phyloP scores from a whole-genome alignment of 2,329 filamentous ascomycete genomes.

The Cadophora sp. region DNA sequence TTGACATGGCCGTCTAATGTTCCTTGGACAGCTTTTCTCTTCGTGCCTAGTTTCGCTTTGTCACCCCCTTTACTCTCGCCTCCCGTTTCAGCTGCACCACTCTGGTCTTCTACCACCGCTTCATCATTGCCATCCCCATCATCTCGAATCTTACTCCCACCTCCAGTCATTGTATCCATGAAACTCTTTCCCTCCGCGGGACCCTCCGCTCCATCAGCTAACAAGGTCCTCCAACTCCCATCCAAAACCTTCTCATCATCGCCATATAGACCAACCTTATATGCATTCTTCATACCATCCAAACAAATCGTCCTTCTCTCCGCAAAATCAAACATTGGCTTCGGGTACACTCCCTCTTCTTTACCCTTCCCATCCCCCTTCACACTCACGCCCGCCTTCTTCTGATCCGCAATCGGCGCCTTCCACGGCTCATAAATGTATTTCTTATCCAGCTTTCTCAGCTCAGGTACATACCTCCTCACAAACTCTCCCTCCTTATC shows the following conservation, averaged over 20 bases:
- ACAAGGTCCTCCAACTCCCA: constrained; percentile 61
- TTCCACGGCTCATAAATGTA: constrained; percentile 85
- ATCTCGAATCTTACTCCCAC: constrained; percentile 17
- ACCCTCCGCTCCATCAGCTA: constrained; percentile 49
- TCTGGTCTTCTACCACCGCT: constrained; percentile 29
- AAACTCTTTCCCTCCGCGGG: constrained; percentile 31
- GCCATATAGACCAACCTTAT: constrained; percentile 68
- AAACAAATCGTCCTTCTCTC: constrained; percentile 68
- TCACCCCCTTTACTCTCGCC: constrained; percentile 30
- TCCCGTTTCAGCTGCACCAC: constrained; percentile 29
- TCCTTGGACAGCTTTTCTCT: constrained; percentile 33
- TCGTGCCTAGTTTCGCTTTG: constrained; percentile 20
- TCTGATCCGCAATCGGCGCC: constrained; percentile 71
- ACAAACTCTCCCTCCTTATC: constrained; percentile 72
- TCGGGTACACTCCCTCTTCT: constrained; percentile 65
- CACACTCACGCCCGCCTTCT: constrained; percentile 69
- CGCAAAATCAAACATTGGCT: constrained; percentile 79
- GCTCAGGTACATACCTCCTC: constrained; percentile 70
- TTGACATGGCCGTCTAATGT: constrained; percentile 39
- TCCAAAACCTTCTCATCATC: constrained; percentile 66
- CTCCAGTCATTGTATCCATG: constrained; percentile 27
- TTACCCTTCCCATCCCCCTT: constrained; percentile 58
- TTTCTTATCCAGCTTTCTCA: constrained; percentile 66
- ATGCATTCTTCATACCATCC: constrained; percentile 73
- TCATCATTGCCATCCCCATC: constrained; percentile 24